Evolutionary conservation across 192 early-diverging fungal species (phyloP), one percentile per base, ranked within the genome.

Genomic region (Backusella psychrophila): DNA sequence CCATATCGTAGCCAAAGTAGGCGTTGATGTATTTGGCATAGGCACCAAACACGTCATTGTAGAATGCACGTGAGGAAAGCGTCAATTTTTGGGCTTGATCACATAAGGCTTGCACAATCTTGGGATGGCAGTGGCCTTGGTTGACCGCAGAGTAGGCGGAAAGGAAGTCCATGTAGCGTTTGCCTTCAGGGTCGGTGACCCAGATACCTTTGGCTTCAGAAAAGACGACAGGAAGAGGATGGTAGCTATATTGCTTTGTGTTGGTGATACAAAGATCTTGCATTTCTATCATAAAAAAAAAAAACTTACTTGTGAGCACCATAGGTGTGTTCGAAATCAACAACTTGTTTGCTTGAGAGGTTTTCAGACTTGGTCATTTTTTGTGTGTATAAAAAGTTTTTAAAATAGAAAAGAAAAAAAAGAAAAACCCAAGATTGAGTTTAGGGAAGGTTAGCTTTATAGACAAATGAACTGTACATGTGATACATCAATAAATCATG

Each of bases 1-100:
- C 94, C 98, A 98, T 99, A 65, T 98, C 96, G 77, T 94, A 96
- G 1, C 94, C 93, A 87, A 99, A 99, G 85, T 91, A 97, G 83
- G 93, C 91, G 19, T 95, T 93, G 44, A 99, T 82, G 81, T 94
- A 99, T 78, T 95, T 92, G 68, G 96, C 96, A 76, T 94, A 96
- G 63, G 85, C 80, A 6, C 96, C 96, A 83, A 97, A 97, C 29
- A 93, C 85, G 78, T 97, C 93, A 86, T 98, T 99, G 87, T 97
- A 95, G 85, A 99, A 99, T 6, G 98, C 98, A 44, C 98, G 90
- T 53, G 98, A 99, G 70, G 90, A 92, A 68, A 99, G 88, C 26
- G 93, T 89, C 33, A 98, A 88, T 75, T 84, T 90, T 52, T 89
- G 86, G 1, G 98, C 95, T 86, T 99, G 98, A 71, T 96, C 92